Evolutionary conservation across 2,329 filamentous ascomycete species (phyloP).

Genomic region (Fusarium clavum): DNA sequence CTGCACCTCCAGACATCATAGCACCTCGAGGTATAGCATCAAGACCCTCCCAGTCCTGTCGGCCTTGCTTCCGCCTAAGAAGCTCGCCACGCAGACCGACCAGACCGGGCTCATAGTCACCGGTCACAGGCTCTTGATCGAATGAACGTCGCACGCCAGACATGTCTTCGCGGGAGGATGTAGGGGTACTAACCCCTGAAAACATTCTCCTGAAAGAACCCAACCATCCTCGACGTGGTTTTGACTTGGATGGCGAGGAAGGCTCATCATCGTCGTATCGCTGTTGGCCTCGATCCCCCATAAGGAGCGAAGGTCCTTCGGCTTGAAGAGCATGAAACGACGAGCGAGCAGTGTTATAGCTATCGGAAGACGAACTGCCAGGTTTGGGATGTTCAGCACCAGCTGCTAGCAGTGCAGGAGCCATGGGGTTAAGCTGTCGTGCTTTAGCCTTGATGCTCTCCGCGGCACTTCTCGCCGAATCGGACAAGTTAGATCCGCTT

Average conservation of each 20-base stretch:
- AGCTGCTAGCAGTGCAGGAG: conserved; percentile 43
- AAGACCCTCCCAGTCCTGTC: conserved; percentile 64
- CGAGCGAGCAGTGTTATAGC: conserved; percentile 66
- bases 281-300: conserved; percentile 46
- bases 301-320: conserved; percentile 63
- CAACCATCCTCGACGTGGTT: conserved; percentile 71
- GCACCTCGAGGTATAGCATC: conserved; percentile 22
- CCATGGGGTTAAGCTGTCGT: conserved; percentile 51
- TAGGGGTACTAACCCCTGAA: conserved; percentile 54
- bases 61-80: conserved; percentile 66
- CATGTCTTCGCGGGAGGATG: conserved; percentile 46
- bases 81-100: conserved; percentile 61
- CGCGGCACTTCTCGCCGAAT: conserved; percentile 61
- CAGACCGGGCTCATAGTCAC: conserved; percentile 60
- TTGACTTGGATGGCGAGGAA: conserved; percentile 68
- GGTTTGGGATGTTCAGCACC: conserved; percentile 50
- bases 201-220: conserved; percentile 76
- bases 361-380: conserved; percentile 57
- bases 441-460: conserved; percentile 55
- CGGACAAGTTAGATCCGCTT: conserved; percentile 68
- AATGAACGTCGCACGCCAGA: conserved; percentile 48
- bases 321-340: conserved; percentile 64
- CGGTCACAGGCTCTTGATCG: conserved; percentile 50
- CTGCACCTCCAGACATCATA: conserved; percentile 48
- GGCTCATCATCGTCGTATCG: conserved; percentile 55